Evolutionary conservation across 108 stramenopile genomes (phyloP).

Genomic region (Nitzschia putrida): DNA sequence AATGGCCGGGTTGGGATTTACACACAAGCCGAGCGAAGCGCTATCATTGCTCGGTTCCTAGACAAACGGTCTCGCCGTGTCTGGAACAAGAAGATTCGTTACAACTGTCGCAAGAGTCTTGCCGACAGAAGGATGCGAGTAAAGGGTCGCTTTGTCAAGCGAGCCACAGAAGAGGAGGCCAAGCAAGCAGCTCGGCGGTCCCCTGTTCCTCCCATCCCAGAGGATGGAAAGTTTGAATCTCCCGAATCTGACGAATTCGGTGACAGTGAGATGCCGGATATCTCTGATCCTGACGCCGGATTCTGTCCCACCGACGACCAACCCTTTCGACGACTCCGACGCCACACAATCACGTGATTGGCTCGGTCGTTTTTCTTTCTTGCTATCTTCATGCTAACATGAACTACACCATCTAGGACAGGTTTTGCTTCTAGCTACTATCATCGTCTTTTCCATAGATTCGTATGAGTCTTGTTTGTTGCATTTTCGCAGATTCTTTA

Average conservation of each 20-base stretch:
- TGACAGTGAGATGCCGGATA: slow-evolving; percentile 81
- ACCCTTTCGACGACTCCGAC: slow-evolving; percentile 78
- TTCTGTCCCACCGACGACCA: slow-evolving; percentile 80
- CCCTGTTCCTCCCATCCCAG: slow-evolving; percentile 17
- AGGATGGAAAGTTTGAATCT: slow-evolving; percentile 28
- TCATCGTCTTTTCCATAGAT: too few relatives aligned
- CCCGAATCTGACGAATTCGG: slow-evolving; percentile 8
- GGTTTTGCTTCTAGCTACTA: too few relatives aligned
- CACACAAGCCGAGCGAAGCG: slow-evolving; percentile 90
- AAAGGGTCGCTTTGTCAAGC: slow-evolving; percentile 97
- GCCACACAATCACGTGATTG: slow-evolving; percentile 80
- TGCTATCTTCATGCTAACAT: too few relatives aligned
- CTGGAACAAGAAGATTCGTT: slow-evolving; percentile 98
- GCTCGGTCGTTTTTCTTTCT: neutral
- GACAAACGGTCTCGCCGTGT: slow-evolving; percentile 87
- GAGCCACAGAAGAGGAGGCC: slow-evolving; percentile 54
- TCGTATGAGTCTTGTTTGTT: too few relatives aligned
- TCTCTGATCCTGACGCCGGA: slow-evolving; percentile 78
- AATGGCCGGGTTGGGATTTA: slow-evolving; percentile 97
- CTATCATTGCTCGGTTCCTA: slow-evolving; percentile 89
- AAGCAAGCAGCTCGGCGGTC: slow-evolving; percentile 7
- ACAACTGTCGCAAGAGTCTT: slow-evolving; percentile 95
- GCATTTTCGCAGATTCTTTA: too few relatives aligned
- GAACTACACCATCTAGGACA: neutral
- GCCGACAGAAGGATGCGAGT: slow-evolving; percentile 94